A percentile compares a stretch with the other conserved stretches of the same genome.
These are phyloP conservation scores for Colletotrichum kahawae DNA, from an alignment of 2,329 filamentous ascomycete genomes.

Conservation along the genomic window DNA sequence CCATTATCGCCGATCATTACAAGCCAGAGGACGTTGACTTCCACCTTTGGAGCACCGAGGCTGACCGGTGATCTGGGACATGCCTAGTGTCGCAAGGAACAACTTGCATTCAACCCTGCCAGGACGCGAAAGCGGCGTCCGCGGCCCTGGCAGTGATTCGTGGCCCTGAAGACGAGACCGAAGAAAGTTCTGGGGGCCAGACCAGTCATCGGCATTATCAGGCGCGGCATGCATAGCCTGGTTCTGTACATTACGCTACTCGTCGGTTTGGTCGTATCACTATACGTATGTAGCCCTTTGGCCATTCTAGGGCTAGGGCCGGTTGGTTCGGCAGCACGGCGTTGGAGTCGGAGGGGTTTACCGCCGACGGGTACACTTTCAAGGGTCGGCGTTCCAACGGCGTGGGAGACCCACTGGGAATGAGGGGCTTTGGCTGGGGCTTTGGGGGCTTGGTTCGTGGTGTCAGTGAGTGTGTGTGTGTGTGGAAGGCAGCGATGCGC, in stretches of 20 bases:
- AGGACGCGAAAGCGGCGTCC: slow-evolving; percentile 9
- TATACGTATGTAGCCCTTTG: background rate
- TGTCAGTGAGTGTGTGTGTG: background rate
- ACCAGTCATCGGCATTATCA: background rate
- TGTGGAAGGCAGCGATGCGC: background rate
- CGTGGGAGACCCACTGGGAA: slow-evolving; percentile 2
- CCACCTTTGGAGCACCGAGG: slow-evolving; percentile 46
- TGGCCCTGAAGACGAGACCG: background rate
- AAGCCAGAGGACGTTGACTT: slow-evolving; percentile 74
- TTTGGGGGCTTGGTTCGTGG: background rate
- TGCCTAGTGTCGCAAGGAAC: background rate
- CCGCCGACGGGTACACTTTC: background rate
- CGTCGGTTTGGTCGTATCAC: background rate
- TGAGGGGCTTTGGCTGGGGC: background rate
- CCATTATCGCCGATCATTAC: slow-evolving; percentile 78
- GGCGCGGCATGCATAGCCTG: slow-evolving; percentile 10
- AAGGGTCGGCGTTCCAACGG: slow-evolving; percentile 12
- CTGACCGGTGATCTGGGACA: slow-evolving; percentile 29
- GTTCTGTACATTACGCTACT: background rate
- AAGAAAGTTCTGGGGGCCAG: background rate
- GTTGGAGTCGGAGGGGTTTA: background rate
- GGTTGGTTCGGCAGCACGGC: slow-evolving; percentile 6
- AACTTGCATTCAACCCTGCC: slow-evolving; percentile 13
- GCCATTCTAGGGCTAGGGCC: slow-evolving; percentile 2
- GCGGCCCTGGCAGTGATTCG: slow-evolving; percentile 7